Percentiles rank a stretch among this genome's conserved stretches.
These are phyloP conservation scores for Cruciata laevipes DNA, from an alignment of 257 asterid genomes.

Conservation along the genomic window DNA sequence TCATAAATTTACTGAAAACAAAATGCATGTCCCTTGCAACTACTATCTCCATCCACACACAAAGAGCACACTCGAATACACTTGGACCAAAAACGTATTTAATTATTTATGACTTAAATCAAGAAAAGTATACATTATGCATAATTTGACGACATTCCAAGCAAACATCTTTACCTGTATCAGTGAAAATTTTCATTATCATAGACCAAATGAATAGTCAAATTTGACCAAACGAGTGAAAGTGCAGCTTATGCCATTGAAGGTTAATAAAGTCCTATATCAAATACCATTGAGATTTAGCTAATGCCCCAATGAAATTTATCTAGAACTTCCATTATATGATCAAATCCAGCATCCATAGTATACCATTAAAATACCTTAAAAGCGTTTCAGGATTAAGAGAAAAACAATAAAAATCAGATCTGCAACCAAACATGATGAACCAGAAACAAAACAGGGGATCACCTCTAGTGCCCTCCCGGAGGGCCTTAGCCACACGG, in stretches of 20 bases:
- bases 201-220: neutral
- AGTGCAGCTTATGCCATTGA: neutral
- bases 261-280: neutral
- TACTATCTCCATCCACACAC: neutral
- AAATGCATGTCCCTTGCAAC: neutral
- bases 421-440: neutral
- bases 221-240: too few species aligned
- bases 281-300: neutral
- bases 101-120: neutral
- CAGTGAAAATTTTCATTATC: neutral
- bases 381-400: neutral
- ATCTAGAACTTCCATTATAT: neutral
- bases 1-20: neutral
- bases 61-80: too few species aligned
- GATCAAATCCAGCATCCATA: neutral
- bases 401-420: neutral
- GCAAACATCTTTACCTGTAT: neutral
- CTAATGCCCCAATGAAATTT: neutral
- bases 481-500: constrained; percentile 86
- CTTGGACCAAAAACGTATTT: neutral
- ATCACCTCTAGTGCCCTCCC: constrained; percentile 84
- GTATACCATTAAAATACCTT: neutral
- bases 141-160: neutral
- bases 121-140: neutral
- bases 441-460: neutral